Base-by-base conservation (phyloP, 2,329 filamentous ascomycete genomes). In the Fusarium sp. region DNA sequence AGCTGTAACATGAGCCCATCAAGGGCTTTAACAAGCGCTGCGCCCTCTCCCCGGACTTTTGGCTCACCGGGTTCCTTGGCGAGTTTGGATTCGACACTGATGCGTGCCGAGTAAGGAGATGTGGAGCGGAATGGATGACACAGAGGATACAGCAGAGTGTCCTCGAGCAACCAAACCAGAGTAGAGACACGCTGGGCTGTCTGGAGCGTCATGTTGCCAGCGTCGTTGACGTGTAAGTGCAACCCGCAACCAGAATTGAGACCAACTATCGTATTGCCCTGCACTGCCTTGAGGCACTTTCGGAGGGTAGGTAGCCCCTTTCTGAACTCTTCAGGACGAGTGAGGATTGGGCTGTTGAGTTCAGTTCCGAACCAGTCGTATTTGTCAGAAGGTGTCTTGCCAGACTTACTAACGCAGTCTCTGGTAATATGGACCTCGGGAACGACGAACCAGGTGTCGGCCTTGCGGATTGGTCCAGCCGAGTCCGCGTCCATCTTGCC, bases 331-430 rank as follows among this genome's bases (percentile, higher is more conserved):
- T 56, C 42, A 16, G 58, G 34, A 21, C 26, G 51, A 19, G 39
- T 57, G 10, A 77, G 52, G 19, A 77, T 69, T 16, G 73, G 72
- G 44, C 65, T 75, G 60, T 72, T 77, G 56, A 77, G 57, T 53
- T 77, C 75, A 37, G 68, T 64, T 25, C 67, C 73, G 44, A 64
- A 70, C 75, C 73, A 77, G 46, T 64, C 55, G 55, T 73, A 75
- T 6, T 61, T 56, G 19, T 44, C 44, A 28, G 72, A 66, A 39
- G 73, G 65, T 28, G 58, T 65, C 39, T 59, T 70, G 23, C 46
- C 43, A 19, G 63, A 62, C 31, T 69, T 50, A 43, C 56, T 52
- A 31, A 43, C 48, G 46, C 70, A 51, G 43, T 75, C 66, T 42
- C 37, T 46, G 23, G 70, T 69, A 19, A 76, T 73, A 44, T 73